These are phyloP conservation scores for Lotmaria passim DNA, from an alignment of 208 protist genomes.

Conservation along the genomic window DNA sequence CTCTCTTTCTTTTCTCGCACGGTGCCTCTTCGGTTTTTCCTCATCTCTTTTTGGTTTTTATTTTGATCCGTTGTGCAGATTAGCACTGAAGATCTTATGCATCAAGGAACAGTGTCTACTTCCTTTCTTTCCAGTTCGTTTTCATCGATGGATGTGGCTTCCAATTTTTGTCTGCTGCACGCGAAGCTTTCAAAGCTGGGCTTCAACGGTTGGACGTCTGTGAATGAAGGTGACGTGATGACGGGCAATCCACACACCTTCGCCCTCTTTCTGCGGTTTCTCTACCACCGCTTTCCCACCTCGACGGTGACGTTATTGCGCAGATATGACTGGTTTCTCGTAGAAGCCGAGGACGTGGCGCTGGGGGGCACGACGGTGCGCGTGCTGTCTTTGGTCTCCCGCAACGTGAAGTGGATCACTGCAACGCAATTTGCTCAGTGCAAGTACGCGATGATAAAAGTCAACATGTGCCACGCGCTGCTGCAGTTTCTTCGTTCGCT, in stretches of 20 bases:
- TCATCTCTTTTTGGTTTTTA: too few species aligned
- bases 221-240: slow-evolving; percentile 50
- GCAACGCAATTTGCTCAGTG: slow-evolving; percentile 36
- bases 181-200: slow-evolving; percentile 49
- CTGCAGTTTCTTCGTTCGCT: slow-evolving; percentile 27
- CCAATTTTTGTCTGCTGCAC: slow-evolving; percentile 47
- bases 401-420: slow-evolving; percentile 25
- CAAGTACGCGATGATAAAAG: slow-evolving; percentile 48
- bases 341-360: slow-evolving; percentile 40
- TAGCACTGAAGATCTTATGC: too few species aligned
- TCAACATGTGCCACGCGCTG: slow-evolving; percentile 46
- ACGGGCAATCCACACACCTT: slow-evolving; percentile 50
- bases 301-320: slow-evolving; percentile 37
- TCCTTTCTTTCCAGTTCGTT: background rate
- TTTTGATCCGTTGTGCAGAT: too few species aligned
- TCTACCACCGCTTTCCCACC: slow-evolving; percentile 37
- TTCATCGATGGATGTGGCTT: slow-evolving; percentile 28
- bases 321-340: slow-evolving; percentile 50
- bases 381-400: slow-evolving; percentile 28
- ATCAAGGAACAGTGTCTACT: too few species aligned
- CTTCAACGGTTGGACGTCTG: slow-evolving; percentile 38
- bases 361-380: slow-evolving; percentile 37
- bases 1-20: too few species aligned
- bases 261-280: slow-evolving; percentile 51
- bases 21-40: too few species aligned